phyloP scores from a whole-genome alignment of 805 yeast species.

The Suhomyces emberorum region DNA sequence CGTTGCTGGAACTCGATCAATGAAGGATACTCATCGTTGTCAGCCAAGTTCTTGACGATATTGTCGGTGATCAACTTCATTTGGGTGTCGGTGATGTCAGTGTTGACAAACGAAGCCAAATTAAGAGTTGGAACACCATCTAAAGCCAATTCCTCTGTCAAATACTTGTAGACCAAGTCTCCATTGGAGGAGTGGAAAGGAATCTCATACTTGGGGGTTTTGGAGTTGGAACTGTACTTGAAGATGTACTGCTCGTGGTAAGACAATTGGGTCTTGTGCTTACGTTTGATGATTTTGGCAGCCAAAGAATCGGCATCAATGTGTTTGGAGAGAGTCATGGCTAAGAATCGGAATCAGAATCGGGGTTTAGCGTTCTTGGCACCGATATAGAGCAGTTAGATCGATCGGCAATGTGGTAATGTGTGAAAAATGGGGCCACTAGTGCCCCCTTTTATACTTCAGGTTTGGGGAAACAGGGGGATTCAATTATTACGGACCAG shows the following conservation, averaged over 20 bases:
- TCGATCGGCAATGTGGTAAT: too few relatives aligned
- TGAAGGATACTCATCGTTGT: conserved; percentile 90
- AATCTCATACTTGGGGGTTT: conserved; percentile 57
- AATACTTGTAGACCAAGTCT: conserved; percentile 54
- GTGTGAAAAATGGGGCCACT: too few relatives aligned
- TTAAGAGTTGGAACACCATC: conserved; percentile 85
- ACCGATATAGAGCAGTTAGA: too few relatives aligned
- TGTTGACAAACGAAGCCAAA: conserved; percentile 87
- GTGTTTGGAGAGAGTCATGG: conserved; percentile 46
- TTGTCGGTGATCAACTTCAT: conserved; percentile 60
- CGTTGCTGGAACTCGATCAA: conserved; percentile 75
- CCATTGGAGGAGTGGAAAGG: conserved; percentile 55
- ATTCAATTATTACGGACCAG: too few relatives aligned
- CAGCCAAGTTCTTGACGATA: conserved; percentile 84
- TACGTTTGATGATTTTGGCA: conserved; percentile 23
- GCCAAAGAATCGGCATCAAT: conserved; percentile 44
- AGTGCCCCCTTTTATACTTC: too few relatives aligned
- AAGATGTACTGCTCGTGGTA: conserved; percentile 31
- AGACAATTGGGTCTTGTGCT: conserved; percentile 16
- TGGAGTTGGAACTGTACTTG: conserved; percentile 25
- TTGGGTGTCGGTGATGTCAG: conserved; percentile 50
- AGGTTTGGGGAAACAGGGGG: too few relatives aligned
- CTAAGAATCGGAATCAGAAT: too few relatives aligned
- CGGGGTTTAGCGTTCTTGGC: too few relatives aligned
- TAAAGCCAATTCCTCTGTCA: conserved; percentile 70